These are phyloP conservation scores for Tuber umbilicatum DNA, from an alignment of 495 filamentous ascomycete species.

Conservation along the genomic window DNA sequence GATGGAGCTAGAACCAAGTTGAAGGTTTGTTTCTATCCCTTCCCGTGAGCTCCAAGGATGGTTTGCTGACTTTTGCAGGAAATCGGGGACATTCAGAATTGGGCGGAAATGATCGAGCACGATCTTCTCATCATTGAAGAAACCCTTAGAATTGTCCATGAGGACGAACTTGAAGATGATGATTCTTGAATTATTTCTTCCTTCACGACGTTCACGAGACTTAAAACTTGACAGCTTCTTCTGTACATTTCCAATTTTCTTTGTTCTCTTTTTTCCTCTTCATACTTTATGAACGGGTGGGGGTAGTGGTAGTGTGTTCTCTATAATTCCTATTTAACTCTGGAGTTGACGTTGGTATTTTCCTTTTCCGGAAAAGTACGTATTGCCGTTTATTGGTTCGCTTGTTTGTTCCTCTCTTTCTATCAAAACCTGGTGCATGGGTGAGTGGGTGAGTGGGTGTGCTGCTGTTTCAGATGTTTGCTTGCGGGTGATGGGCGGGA, in stretches of 20 bases:
- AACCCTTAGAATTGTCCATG: constrained; percentile 61
- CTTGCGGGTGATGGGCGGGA: not conserved
- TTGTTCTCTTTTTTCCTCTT: constrained; percentile 30
- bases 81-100: constrained; percentile 94
- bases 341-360: constrained; percentile 32
- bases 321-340: constrained; percentile 27
- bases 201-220: constrained; percentile 38
- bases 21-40: constrained; percentile 47
- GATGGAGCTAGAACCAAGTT: constrained; percentile 63
- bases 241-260: constrained; percentile 43
- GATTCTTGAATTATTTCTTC: constrained; percentile 34
- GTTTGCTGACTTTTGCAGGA: constrained; percentile 47
- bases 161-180: constrained; percentile 42
- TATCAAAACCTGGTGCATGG: not conserved
- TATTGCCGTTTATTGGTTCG: constrained; percentile 33
- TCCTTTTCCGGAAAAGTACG: constrained; percentile 29
- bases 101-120: constrained; percentile 91
- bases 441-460: not conserved
- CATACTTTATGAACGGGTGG: constrained; percentile 20
- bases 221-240: constrained; percentile 39
- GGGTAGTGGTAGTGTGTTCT: constrained; percentile 21
- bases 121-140: constrained; percentile 85
- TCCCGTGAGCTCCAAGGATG: not conserved
- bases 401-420: constrained; percentile 22
- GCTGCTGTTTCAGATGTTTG: constrained; percentile 3